Conservation (phyloP, 2,329 filamentous ascomycete genomes). For the Arthrobotrys sinensis region DNA sequence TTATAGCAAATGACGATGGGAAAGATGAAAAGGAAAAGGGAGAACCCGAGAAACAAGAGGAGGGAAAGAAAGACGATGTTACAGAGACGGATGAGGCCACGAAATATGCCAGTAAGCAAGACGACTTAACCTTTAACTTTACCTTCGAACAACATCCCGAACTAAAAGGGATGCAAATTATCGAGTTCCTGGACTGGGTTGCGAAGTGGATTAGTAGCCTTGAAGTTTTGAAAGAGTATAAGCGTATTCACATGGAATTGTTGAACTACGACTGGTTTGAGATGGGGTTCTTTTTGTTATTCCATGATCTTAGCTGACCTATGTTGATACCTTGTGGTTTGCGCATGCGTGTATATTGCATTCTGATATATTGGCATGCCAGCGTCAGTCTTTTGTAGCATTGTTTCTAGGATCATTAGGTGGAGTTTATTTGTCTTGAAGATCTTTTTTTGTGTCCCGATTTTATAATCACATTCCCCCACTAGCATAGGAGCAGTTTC, state of each 20-base stretch:
- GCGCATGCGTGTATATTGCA: neutral
- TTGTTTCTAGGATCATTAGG: slow-evolving; percentile 5
- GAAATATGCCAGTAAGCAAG: slow-evolving; percentile 31
- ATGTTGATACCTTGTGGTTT: slow-evolving; percentile 7
- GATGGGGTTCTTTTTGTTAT: slow-evolving; percentile 52
- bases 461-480: too few species aligned
- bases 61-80: neutral
- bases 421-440: slow-evolving; percentile 3
- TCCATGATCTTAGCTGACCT: slow-evolving; percentile 52
- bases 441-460: neutral
- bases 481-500: too few species aligned
- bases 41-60: neutral
- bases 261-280: slow-evolving; percentile 49
- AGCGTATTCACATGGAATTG: slow-evolving; percentile 48
- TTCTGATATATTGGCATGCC: slow-evolving; percentile 9
- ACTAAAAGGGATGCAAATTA: slow-evolving; percentile 50
- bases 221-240: slow-evolving; percentile 45
- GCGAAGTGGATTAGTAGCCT: slow-evolving; percentile 45
- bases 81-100: slow-evolving; percentile 6
- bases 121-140: slow-evolving; percentile 43
- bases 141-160: slow-evolving; percentile 46
- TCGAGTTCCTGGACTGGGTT: slow-evolving; percentile 57
- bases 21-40: slow-evolving; percentile 6
- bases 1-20: slow-evolving; percentile 30
- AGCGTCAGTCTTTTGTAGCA: neutral